These are phyloP conservation scores for Diaporthe ampelina DNA, from an alignment of 2,329 filamentous ascomycete genomes.

Conservation along the genomic window DNA sequence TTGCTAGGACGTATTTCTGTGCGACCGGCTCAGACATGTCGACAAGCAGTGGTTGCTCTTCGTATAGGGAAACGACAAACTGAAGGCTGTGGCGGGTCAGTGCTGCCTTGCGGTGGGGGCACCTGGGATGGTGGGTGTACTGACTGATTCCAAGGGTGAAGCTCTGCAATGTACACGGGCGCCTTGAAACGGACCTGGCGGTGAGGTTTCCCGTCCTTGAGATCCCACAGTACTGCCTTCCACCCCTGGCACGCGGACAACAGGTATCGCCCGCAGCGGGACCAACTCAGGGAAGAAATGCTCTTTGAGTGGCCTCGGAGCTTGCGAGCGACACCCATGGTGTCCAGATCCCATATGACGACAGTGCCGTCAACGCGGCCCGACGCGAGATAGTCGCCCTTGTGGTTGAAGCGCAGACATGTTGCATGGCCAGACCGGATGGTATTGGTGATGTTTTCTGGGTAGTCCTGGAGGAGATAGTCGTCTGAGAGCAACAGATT, in stretches of 20 bases:
- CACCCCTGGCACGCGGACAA: conserved; percentile 95
- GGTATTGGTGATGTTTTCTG: conserved; percentile 88
- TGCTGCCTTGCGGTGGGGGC: conserved; percentile 42
- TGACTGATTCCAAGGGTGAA: conserved; percentile 92
- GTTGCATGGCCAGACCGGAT: conserved; percentile 80
- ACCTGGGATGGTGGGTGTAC: conserved; percentile 46
- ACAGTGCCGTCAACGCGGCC: conserved; percentile 95
- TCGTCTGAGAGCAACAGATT: conserved; percentile 74
- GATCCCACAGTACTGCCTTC: conserved; percentile 96
- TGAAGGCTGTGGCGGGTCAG: conserved; percentile 69
- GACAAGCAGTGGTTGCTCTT: conserved; percentile 91
- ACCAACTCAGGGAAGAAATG: conserved; percentile 97
- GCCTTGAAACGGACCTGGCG: conserved; percentile 92
- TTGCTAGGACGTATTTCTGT: conserved; percentile 83
- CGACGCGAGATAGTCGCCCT: conserved; percentile 93
- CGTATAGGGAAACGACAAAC: conserved; percentile 93
- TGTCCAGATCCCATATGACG: conserved; percentile 97
- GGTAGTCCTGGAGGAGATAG: conserved; percentile 83
- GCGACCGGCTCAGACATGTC: conserved; percentile 80
- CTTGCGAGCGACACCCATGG: conserved; percentile 95
- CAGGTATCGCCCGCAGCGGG: conserved; percentile 88
- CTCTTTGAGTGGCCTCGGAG: conserved; percentile 92
- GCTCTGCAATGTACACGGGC: conserved; percentile 94
- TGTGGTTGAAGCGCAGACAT: conserved; percentile 88
- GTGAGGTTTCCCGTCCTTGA: conserved; percentile 77